phyloP scores from a whole-genome alignment of 2,329 filamentous ascomycete species.

The Clonostachys solani region DNA sequence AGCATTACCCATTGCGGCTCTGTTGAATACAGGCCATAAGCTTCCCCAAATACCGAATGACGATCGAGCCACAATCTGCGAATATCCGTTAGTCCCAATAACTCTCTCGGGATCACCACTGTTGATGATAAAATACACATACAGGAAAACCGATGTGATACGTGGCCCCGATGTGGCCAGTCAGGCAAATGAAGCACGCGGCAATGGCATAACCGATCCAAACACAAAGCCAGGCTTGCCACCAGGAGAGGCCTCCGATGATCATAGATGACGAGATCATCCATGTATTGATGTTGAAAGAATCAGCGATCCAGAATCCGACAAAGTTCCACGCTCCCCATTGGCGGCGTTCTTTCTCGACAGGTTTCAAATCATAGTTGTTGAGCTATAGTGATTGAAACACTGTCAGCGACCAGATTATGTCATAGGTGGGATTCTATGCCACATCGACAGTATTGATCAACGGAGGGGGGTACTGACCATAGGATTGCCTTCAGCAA shows the following conservation, averaged over 20 bases:
- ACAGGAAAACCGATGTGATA: conserved; percentile 93
- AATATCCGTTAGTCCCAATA: too few relatives aligned
- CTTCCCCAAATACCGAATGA: conserved; percentile 89
- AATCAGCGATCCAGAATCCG: conserved; percentile 81
- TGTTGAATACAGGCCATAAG: conserved; percentile 84
- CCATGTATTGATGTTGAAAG: conserved; percentile 89
- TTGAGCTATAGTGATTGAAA: conserved; percentile 48
- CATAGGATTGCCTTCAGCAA: too few relatives aligned
- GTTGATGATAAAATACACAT: too few relatives aligned
- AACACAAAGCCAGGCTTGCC: conserved; percentile 84
- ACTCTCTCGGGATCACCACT: too few relatives aligned
- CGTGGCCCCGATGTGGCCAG: conserved; percentile 77
- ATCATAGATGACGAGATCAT: conserved; percentile 89
- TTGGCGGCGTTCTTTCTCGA: conserved; percentile 74
- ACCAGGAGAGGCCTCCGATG: conserved; percentile 75
- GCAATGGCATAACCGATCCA: conserved; percentile 82
- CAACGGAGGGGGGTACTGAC: too few relatives aligned
- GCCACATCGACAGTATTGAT: too few relatives aligned
- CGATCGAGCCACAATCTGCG: conserved; percentile 57
- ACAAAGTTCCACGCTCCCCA: conserved; percentile 92
- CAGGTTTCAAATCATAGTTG: conserved; percentile 77
- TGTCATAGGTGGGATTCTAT: too few relatives aligned
- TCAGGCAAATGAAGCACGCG: conserved; percentile 69
- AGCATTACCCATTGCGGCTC: conserved; percentile 65
- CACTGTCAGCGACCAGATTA: too few relatives aligned